A percentile compares a stretch with the other conserved stretches of the same genome.
Evolutionary conservation across 768 basidiomycete species (phyloP).

Genomic region (Naganishia vishniacii): DNA sequence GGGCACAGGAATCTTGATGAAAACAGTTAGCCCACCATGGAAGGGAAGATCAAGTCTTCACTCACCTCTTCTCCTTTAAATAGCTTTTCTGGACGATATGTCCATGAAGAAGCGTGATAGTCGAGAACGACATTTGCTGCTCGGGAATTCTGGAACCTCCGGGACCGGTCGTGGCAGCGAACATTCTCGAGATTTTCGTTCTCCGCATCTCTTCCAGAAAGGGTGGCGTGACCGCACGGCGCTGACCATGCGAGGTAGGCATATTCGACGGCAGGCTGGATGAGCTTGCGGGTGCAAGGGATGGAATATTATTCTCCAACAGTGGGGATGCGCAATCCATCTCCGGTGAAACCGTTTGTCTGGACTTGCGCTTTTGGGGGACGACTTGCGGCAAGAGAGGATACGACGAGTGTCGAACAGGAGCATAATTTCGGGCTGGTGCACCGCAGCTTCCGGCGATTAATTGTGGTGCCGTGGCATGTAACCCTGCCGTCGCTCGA

Average conservation of each 20-base stretch:
- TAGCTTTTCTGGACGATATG: slow-evolving; percentile 95
- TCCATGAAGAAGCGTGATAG: slow-evolving; percentile 60
- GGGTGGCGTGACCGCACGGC: slow-evolving; percentile 23
- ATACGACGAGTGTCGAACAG: neutral
- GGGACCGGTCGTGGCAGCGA: slow-evolving; percentile 30
- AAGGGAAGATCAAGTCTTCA: neutral
- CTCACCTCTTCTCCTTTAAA: slow-evolving; percentile 75
- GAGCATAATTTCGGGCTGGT: neutral
- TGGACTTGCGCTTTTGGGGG: slow-evolving; percentile 8
- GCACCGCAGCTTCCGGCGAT: neutral
- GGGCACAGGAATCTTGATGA: slow-evolving; percentile 66
- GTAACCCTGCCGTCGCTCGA: neutral
- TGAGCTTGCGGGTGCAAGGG: neutral
- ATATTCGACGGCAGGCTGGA: neutral
- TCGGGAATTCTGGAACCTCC: slow-evolving; percentile 27
- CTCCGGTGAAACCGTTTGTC: slow-evolving; percentile 4
- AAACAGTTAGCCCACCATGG: neutral
- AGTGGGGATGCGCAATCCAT: neutral
- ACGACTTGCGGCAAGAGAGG: slow-evolving; percentile 2
- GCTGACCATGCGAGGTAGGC: neutral
- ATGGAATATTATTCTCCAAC: neutral
- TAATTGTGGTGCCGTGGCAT: too few species aligned
- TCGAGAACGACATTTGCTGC: slow-evolving; percentile 31
- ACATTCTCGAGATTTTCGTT: slow-evolving; percentile 27
- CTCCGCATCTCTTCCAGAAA: slow-evolving; percentile 17